Evolutionary conservation across 129 eudicot species (phyloP).

Genomic region (Logfia minima): DNA sequence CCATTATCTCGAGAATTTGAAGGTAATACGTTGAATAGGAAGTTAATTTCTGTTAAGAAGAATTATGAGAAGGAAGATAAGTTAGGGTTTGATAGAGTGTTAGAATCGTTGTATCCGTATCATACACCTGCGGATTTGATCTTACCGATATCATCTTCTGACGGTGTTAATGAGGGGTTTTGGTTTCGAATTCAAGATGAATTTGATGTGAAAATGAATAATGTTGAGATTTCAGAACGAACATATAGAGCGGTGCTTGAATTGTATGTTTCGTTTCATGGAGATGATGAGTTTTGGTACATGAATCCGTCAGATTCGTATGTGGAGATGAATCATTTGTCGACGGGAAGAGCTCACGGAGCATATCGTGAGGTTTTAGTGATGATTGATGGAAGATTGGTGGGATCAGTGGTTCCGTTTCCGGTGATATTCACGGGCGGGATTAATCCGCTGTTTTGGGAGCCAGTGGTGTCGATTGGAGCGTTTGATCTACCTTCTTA

Average conservation of each 20-base stretch:
- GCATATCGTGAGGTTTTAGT: slow-evolving; percentile 67
- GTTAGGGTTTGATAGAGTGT: slow-evolving; percentile 1
- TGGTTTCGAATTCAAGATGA: slow-evolving; percentile 69
- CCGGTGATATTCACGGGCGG: slow-evolving; percentile 78
- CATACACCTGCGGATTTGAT: slow-evolving; percentile 60
- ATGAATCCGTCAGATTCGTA: slow-evolving; percentile 66
- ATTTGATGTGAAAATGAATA: slow-evolving; percentile 29
- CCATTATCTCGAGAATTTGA: slow-evolving; percentile 4
- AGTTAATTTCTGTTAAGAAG: slow-evolving; percentile 33
- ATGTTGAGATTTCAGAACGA: slow-evolving; percentile 36
- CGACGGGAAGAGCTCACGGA: slow-evolving; percentile 53
- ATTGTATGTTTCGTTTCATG: slow-evolving; percentile 66
- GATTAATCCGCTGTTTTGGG: slow-evolving; percentile 79
- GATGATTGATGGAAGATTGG: slow-evolving; percentile 57
- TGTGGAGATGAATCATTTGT: slow-evolving; percentile 38
- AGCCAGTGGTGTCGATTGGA: slow-evolving; percentile 70
- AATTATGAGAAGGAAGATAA: background rate
- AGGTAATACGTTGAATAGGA: slow-evolving; percentile 21
- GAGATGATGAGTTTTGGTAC: slow-evolving; percentile 82
- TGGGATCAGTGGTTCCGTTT: slow-evolving; percentile 62
- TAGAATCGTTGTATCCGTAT: slow-evolving; percentile 25
- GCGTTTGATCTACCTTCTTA: slow-evolving; percentile 78
- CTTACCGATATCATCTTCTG: slow-evolving; percentile 42
- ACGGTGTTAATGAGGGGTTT: slow-evolving; percentile 36
- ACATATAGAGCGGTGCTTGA: slow-evolving; percentile 63